Evolutionary conservation across 2,329 filamentous ascomycete species (phyloP).

Genomic region (Fusarium sublunatum): DNA sequence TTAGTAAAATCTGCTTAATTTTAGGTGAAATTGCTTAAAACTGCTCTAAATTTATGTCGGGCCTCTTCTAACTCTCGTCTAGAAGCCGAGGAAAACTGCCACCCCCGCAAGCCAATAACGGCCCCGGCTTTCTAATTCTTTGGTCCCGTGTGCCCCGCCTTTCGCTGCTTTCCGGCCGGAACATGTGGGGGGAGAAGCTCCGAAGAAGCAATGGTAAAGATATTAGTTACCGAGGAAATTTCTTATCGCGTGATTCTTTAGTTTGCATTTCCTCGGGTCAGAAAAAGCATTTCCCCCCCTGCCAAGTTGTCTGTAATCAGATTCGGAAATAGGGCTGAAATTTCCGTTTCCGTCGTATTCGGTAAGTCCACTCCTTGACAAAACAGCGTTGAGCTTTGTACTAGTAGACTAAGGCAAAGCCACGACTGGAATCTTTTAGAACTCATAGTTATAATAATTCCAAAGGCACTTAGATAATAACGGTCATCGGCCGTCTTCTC

Average conservation of each 20-base stretch:
- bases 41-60: not conserved
- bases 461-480: not conserved
- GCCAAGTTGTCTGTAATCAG: not conserved
- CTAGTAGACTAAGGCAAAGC: too few relatives aligned
- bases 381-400: not conserved
- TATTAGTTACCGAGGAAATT: constrained; percentile 1
- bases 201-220: constrained; percentile 17
- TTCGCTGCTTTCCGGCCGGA: constrained; percentile 29
- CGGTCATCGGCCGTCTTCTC: constrained; percentile 4
- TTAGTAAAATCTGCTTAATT: not conserved
- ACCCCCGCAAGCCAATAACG: constrained; percentile 43
- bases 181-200: constrained; percentile 24
- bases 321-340: not conserved
- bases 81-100: constrained; percentile 16
- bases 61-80: not conserved
- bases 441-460: too few relatives aligned
- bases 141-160: constrained; percentile 12
- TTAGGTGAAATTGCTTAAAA: too few relatives aligned
- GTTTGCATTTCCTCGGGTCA: constrained; percentile 26
- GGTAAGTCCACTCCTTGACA: not conserved
- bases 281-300: not conserved
- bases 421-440: not conserved
- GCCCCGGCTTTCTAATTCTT: constrained; percentile 43
- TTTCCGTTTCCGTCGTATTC: constrained; percentile 14
- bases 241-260: constrained; percentile 10